Base-by-base conservation (phyloP, 1,139 yeast species). In the Scheffersomyces quercinus region DNA sequence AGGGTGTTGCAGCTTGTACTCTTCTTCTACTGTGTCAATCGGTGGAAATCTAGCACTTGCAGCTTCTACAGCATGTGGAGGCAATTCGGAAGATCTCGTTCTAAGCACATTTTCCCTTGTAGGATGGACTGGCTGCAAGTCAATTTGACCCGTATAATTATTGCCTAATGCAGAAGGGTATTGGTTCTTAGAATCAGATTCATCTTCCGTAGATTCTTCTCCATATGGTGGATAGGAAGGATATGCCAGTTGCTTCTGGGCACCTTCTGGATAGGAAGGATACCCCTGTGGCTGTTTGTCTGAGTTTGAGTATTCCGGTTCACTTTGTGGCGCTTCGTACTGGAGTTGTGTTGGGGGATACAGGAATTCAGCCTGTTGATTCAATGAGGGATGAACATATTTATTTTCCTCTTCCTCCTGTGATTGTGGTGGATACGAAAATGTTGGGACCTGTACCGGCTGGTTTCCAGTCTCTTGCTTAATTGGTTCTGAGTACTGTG, bases 1-100 rank as follows among this genome's bases (percentile, higher is more conserved):
- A 16, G 12, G 24, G n/a, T 35, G 26, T 37, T 39, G 47, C 24
- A 37, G 37, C 24, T 24, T 12, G 35, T 41, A 42, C n/a, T 45
- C 40, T 29, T 38, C 33, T 32, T 47, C 48, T 35, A 45, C 47
- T 5, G 36, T 32, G 12, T 46, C 52, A 29, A 49, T 41, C 8
- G 48, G 38, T 10, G 58, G 56, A 30, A 52, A 54, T 33, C 52
- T 37, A 11, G 44, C 46, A 29, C 38, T 40, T 11, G 56, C 58
- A 13, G 41, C 45, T 30, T 54, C 58, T 4, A 54, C 53, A 3
- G 55, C 56, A 38, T 50, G 45, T 9, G 43, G 46, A 2, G 54
- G 49, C 29, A 54, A 39, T 11, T 53, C 36, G 3, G 55, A 47
- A 10, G 55, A 51, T 36, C 43, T 44, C 34, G 54, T 45, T 33